Evolutionary conservation across 495 filamentous ascomycete species (phyloP).

Genomic region (Penicillium canariense): DNA sequence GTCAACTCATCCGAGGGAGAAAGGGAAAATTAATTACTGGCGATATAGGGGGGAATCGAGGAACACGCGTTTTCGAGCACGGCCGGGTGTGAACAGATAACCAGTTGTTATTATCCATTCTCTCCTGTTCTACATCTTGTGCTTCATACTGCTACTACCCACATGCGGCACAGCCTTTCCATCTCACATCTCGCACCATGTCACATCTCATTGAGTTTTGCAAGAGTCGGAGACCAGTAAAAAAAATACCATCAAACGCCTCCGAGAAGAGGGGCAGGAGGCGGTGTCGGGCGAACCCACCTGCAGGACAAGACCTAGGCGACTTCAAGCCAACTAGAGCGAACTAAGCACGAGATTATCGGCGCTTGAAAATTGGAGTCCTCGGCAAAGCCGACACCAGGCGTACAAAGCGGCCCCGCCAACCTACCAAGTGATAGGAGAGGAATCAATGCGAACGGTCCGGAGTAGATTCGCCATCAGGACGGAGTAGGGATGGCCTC

Average conservation of each 20-base stretch:
- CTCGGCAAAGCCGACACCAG: neutral
- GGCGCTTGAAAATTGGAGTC: neutral
- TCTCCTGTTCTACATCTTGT: no score
- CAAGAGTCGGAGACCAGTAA: neutral
- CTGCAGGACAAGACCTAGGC: conserved; percentile 5
- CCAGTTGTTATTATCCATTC: no score
- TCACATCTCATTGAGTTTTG: neutral
- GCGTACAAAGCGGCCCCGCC: neutral
- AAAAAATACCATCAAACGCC: conserved; percentile 1
- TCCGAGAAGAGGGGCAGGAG: conserved; percentile 22
- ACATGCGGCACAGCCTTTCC: neutral
- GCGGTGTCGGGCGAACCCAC: conserved; percentile 24
- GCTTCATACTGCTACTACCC: neutral
- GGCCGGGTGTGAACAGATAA: neutral
- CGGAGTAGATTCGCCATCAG: conserved; percentile 8
- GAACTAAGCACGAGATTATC: neutral
- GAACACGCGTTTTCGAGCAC: neutral
- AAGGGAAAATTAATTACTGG: neutral
- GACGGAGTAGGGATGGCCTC: neutral
- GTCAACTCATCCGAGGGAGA: neutral
- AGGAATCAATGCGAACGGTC: no score
- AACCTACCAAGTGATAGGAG: neutral
- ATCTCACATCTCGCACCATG: neutral
- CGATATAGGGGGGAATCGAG: neutral
- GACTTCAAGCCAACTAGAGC: neutral